Conservation (phyloP, 1,139 yeast genomes). For the Debaryomyces sp. region DNA sequence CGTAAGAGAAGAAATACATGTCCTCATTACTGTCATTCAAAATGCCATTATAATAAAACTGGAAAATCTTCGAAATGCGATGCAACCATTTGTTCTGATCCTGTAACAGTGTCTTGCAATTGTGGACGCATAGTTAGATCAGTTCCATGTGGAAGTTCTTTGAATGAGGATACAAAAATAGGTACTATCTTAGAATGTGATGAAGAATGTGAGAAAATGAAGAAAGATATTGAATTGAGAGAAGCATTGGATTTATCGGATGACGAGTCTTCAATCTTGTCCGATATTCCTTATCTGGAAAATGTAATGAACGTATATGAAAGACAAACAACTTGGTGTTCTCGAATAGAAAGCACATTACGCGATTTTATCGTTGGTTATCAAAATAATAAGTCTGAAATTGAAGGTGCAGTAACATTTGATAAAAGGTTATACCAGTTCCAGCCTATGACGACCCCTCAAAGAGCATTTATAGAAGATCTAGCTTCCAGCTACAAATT, state of each 20-base stretch:
- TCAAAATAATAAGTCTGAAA: slow-evolving; percentile 19
- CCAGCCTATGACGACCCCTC: slow-evolving; percentile 71
- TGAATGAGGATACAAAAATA: slow-evolving; percentile 27
- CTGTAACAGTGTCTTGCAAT: slow-evolving; percentile 54
- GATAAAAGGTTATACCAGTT: slow-evolving; percentile 50
- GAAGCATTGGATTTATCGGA: slow-evolving; percentile 57
- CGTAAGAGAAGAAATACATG: slow-evolving; percentile 53
- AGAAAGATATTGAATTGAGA: slow-evolving; percentile 63
- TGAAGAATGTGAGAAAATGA: slow-evolving; percentile 64
- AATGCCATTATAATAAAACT: slow-evolving; percentile 62
- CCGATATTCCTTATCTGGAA: slow-evolving; percentile 43
- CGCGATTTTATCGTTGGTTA: slow-evolving; percentile 48
- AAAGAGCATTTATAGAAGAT: slow-evolving; percentile 71
- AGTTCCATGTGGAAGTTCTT: slow-evolving; percentile 58
- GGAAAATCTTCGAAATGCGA: slow-evolving; percentile 44
- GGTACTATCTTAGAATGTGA: slow-evolving; percentile 57
- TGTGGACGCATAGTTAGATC: slow-evolving; percentile 60
- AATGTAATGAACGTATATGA: slow-evolving; percentile 44
- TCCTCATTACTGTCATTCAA: slow-evolving; percentile 62
- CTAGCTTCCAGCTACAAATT: slow-evolving; percentile 61
- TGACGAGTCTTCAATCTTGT: slow-evolving; percentile 15
- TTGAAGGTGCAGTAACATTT: slow-evolving; percentile 12
- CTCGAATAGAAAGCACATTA: slow-evolving; percentile 57
- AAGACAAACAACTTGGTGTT: slow-evolving; percentile 66
- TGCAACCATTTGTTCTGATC: slow-evolving; percentile 45